Evolutionary conservation across 352 stramenopile species (phyloP).

Genomic region (Blastocystis sp.): DNA sequence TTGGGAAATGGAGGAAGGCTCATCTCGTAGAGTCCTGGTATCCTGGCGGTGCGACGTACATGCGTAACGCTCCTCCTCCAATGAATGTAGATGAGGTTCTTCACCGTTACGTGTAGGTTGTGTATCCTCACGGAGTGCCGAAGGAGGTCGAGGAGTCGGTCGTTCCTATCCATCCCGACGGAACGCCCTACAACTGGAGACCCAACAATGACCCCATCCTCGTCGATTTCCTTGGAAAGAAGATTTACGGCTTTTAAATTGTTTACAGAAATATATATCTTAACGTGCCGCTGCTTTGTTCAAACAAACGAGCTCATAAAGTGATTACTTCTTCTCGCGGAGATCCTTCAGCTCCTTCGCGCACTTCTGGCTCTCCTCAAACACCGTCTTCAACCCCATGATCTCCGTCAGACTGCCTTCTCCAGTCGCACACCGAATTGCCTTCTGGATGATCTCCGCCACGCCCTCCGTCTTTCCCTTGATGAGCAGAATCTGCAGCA

Average conservation of each 20-base stretch:
- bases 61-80: conserved; percentile 56
- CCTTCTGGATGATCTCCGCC: neutral
- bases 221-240: conserved; percentile 56
- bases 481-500: neutral
- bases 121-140: conserved; percentile 45
- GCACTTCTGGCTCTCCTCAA: conserved; percentile 23
- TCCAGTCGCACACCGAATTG: neutral
- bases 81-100: neutral
- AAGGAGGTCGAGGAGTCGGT: conserved; percentile 52
- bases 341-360: neutral
- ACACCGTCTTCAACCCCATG: neutral
- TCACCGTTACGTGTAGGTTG: conserved; percentile 24
- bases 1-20: neutral
- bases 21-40: conserved; percentile 32
- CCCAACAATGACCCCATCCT: conserved; percentile 53
- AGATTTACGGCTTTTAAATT: conserved; percentile 50
- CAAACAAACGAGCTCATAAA: neutral
- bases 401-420: neutral
- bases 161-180: conserved; percentile 51
- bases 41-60: conserved; percentile 53
- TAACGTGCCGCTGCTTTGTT: neutral
- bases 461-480: neutral
- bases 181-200: conserved; percentile 57
- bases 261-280: conserved; percentile 49
- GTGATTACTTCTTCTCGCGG: neutral